Base-by-base conservation (phyloP, 345 rosid genomes). In the Aurinia saxatilis region DNA sequence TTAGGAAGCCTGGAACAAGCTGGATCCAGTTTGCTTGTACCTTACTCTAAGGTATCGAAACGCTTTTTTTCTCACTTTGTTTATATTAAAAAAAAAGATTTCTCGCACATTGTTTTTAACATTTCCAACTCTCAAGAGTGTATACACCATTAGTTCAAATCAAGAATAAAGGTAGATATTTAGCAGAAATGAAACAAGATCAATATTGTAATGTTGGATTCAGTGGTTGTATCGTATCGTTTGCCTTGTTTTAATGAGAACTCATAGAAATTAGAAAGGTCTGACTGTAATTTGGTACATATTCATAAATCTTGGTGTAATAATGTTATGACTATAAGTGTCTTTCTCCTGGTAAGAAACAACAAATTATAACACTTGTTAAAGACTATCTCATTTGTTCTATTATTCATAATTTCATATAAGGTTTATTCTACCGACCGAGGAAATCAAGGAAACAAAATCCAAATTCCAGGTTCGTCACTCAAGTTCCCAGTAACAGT, bases 21-120 rank as follows among this genome's bases (percentile, higher is more conserved):
- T 70, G 59, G 49, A 60, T 44, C 40, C 6, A 2, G 11, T 42
- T 61, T 5, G 49, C 67, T 44, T 68, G 67, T 52, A 53, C 73
- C 3, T 27, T 7, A 60, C 56, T 51, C 59, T 51, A 30, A 59
- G 12, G 15, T 51, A 8, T 19, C 45, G 14, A 19, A 66, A 57
- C 71, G 65, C 50, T 30, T 57, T 27, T 41, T 17, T 23, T 17
- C 14, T 36, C 48, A 47, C 3, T 27, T 37, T 36, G 9, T 45
- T 55, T 4, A 33, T 27, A 17, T 0, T 10, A 1, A 5, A 33
- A 45, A 13, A 14, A 45, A 8, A n/a, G 40, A 18, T 30, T 17
- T 44, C 13, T 55, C 0, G 47, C 19, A 45, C 29, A 38, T 1
- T 56, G 16, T 21, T 9, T 21, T 5, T 33, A 15, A 14, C n/a